Evolutionary conservation across 148 eudicot genomes (phyloP), one percentile per base, ranked within the genome.

Genomic region (Spergularia marina): DNA sequence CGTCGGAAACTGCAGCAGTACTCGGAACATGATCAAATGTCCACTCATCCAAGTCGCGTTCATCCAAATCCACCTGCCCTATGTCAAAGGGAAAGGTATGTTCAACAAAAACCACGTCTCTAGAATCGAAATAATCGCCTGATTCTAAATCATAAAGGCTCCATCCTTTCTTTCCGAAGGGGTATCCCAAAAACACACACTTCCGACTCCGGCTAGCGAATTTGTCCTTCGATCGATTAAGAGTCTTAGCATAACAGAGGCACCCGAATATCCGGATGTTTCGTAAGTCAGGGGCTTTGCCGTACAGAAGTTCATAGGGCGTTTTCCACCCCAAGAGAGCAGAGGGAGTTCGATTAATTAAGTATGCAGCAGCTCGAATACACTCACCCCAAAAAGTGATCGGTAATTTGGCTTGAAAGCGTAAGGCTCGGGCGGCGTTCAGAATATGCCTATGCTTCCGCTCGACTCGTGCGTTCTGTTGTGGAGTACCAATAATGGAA

Each of bases 201-300:
- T n/a, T 16, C 0, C 10, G 44, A 49, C 56, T 68, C 11, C 23
- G 10, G n/a, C 7, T 11, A 3, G 8, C 52, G 49, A 68, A 47
- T 23, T 41, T 68, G 23, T 68, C 72, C 18, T n/a, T 44, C 7
- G 23, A 8, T 14, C 56, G 5, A 36, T 20, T 18, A 40, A 9
- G 6, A 14, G 49, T 41, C 4, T 68, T 16, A 16, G 23, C 72
- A 18, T 40, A 68, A 11, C 55, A 68, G 12, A 68, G 49, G 15
- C 56, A 40, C 55, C 72, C 56, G 14, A 68, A 68, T 9, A n/a
- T 49, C n/a, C 12, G 44, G 44, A 68, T 68, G 49, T 68, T 53
- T n/a, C 25, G 55, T 9, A 4, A n/a, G 17, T 15, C 72, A 10
- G 17, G 12, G 36, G 36, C 36, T 30, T 30, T 30, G 36, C 36